Evolutionary conservation across 148 eudicot species (phyloP), one percentile per base, ranked within the genome.

Genomic region (Vaccinium corymbosum): DNA sequence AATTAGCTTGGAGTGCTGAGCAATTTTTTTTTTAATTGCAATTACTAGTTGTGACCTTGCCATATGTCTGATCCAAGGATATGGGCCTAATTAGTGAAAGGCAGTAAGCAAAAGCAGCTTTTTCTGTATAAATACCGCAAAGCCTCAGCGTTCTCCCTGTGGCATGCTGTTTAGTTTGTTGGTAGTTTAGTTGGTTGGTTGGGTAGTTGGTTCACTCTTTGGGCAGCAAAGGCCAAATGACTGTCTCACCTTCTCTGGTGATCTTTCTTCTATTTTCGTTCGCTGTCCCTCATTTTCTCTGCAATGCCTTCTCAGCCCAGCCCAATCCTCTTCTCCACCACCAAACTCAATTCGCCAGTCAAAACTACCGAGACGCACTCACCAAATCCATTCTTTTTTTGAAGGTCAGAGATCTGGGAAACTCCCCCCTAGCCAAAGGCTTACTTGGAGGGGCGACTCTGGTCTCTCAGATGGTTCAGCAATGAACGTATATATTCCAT

Each of bases 321-420:
- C 82, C 82, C 53, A 22, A 55, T 83, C 85, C 68, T 74, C 78
- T 38, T 57, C 79, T 12, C 64, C 64, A 32, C 86, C 86, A 6
- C 78, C 88, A 72, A 76, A 85, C 79, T 49, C 90, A 85, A 84
- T 59, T 72, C 7, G 92, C 98, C 59, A 14, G 88, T 7, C 98
- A 95, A 79, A 92, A 92, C 84, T 96, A 96, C 91, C 87, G 88
- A 86, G 99, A 94, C 52, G 99, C 99, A 17, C 94, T 96, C 86
- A 81, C 94, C 0, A 96, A 96, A 85, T 94, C 98, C n/a, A 92
- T 94, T 50, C 85, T 96, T 96, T 81, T 84, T 96, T 88, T 20
- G 99, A 96, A 85, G 99, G 98, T 0, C 99, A 96, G 78, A 89
- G 99, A 59, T 94, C 98, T 0, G 99, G 99, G 1, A 94, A 90